Evolutionary conservation across 2,329 filamentous ascomycete species (phyloP), one percentile per base, ranked within the genome.

Genomic region (Ophiostoma montium): DNA sequence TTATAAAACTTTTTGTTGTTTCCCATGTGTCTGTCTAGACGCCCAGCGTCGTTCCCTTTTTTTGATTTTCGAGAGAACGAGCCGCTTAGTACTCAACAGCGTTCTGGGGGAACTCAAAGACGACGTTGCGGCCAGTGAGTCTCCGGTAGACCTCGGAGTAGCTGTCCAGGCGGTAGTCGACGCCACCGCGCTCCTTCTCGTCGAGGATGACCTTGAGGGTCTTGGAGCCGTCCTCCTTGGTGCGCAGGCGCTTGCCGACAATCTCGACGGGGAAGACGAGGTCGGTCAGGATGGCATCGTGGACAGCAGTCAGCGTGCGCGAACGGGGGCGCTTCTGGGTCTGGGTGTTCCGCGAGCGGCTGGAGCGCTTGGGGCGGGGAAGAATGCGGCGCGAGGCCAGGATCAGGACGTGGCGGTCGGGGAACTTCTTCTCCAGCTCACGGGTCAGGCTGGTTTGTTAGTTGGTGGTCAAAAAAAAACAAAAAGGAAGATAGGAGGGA

Each of bases 371-470:
- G 71, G 92, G 92, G 71, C 89, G 88, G 70, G 92, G 90, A 56
- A 98, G 81, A 66, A 98, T 98, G 73, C 92, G 92, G 80, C 92
- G 92, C 67, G 90, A 94, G 63, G 92, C 92, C 64, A 98, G 84
- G 82, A 98, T 88, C 71, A 98, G 79, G 71, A 98, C 92, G 74
- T 98, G 92, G 74, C 92, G 92, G 81, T 98, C 92, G 59, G 92
- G 96, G 87, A 98, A 98, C 80, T 98, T 98, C 88, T 98, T 98
- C 85, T 98, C 92, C 68, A 98, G 89, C 81, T 98, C 92, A 75
- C 92, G 92, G 73, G 92, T 98, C 68, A 98, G 83, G 69, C 90
- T 96, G 18, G 13, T 18, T 15, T 12, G 30, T 43, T 35, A 35
- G 21, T 8, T 30, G n/a, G 3, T 27, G 32, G 10, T 30, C 15